A percentile compares a stretch with the other conserved stretches of the same genome.
phyloP scores from a whole-genome alignment of 345 rosid genomes.

The Adansonia digitata region DNA sequence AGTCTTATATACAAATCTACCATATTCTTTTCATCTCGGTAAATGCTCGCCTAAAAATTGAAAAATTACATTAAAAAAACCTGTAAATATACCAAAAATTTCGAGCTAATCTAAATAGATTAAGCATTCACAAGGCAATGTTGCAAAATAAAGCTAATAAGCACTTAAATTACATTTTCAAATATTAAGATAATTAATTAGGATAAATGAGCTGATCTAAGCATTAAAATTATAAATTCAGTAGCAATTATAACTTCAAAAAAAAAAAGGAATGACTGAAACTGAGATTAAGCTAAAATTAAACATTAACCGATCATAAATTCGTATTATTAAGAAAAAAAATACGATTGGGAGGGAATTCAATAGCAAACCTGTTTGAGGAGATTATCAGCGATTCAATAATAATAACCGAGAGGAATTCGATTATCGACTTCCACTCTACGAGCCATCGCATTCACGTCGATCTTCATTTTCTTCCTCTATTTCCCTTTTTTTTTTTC shows the following conservation, averaged over 20 bases:
- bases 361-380: constrained; percentile 58
- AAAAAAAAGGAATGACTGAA: background rate
- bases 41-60: constrained; percentile 59
- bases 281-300: background rate
- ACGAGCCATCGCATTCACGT: constrained; percentile 53
- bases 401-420: constrained; percentile 52
- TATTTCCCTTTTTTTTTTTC: background rate
- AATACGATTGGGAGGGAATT: background rate
- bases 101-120: background rate
- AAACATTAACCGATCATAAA: background rate
- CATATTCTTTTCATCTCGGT: constrained; percentile 79
- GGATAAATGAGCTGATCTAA: background rate
- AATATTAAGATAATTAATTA: background rate
- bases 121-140: background rate
- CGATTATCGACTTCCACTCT: constrained; percentile 78
- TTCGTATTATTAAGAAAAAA: background rate
- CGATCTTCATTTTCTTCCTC: constrained; percentile 51
- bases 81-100: background rate
- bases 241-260: background rate
- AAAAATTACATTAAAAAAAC: background rate
- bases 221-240: background rate
- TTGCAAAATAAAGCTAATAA: background rate
- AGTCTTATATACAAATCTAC: constrained; percentile 89
- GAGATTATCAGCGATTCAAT: constrained; percentile 89
- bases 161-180: background rate